Evolutionary conservation across 495 filamentous ascomycete species (phyloP).

Genomic region (Penicillium alfredii): DNA sequence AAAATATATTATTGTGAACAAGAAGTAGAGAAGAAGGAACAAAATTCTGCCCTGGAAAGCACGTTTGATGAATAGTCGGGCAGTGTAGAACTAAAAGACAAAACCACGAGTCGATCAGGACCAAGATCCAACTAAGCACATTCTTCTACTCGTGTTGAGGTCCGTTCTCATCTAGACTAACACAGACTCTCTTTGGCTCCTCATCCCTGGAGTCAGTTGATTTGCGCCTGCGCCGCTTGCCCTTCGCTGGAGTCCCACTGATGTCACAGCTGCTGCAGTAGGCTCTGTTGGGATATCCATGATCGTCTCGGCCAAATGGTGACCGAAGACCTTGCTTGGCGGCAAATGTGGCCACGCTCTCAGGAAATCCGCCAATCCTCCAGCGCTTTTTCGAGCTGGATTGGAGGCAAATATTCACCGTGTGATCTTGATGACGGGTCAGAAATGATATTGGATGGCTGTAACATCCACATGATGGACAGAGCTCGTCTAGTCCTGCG

Average conservation of each 20-base stretch:
- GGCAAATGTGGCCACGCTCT: conserved; percentile 8
- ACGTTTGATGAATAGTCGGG: too few species aligned
- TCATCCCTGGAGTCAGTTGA: neutral
- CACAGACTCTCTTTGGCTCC: neutral
- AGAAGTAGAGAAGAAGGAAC: neutral
- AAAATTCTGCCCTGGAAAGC: too few species aligned
- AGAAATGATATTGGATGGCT: conserved; percentile 11
- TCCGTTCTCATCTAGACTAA: neutral
- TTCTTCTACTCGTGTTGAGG: too few species aligned
- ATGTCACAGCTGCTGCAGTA: conserved; percentile 10
- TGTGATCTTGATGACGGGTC: conserved; percentile 6
- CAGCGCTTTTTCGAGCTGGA: conserved; percentile 7
- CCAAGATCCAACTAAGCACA: too few species aligned
- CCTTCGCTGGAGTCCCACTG: neutral
- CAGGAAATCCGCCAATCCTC: conserved; percentile 18
- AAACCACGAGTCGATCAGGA: too few species aligned
- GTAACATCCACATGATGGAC: conserved; percentile 12
- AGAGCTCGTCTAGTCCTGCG: conserved; percentile 10
- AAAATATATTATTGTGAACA: neutral
- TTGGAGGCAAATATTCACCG: conserved; percentile 14
- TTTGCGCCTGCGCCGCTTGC: conserved; percentile 6
- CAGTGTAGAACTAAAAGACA: too few species aligned
- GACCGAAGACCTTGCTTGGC: conserved; percentile 4
- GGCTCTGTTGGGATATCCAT: conserved; percentile 5
- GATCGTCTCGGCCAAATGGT: conserved; percentile 12